Conservation (phyloP, 352 stramenopile species). For the Albugo laibachii region DNA sequence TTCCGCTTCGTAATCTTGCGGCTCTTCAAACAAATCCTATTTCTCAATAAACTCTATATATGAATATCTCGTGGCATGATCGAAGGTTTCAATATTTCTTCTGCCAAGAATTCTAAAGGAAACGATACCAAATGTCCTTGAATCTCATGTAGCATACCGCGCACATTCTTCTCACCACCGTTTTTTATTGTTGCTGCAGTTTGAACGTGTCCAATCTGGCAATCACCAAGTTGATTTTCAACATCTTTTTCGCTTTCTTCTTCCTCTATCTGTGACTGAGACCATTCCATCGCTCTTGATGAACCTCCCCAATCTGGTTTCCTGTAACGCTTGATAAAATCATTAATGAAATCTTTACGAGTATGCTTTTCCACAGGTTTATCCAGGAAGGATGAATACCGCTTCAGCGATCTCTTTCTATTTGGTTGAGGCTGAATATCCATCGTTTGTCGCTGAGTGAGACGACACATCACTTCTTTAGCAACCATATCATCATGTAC, state of each 20-base stretch:
- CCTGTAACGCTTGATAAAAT: too few relatives aligned
- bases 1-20: too few relatives aligned
- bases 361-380: too few relatives aligned
- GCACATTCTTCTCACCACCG: constrained; percentile 44
- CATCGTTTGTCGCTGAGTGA: too few relatives aligned
- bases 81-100: constrained; percentile 67
- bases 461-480: too few relatives aligned
- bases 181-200: constrained; percentile 60
- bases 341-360: too few relatives aligned
- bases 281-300: constrained; percentile 16
- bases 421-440: too few relatives aligned
- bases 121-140: constrained; percentile 71
- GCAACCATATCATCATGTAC: too few relatives aligned
- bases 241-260: constrained; percentile 17
- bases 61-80: constrained; percentile 67
- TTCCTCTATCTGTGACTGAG: constrained; percentile 11
- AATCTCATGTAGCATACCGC: constrained; percentile 58
- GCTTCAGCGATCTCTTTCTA: too few relatives aligned
- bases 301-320: background rate
- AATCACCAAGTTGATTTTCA: constrained; percentile 15
- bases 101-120: constrained; percentile 62
- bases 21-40: too few relatives aligned
- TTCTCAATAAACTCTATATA: constrained; percentile 18
- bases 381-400: too few relatives aligned
- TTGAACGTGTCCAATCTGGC: constrained; percentile 67